Evolutionary conservation across 352 stramenopile genomes (phyloP).

Genomic region (Phytophthora quininea): DNA sequence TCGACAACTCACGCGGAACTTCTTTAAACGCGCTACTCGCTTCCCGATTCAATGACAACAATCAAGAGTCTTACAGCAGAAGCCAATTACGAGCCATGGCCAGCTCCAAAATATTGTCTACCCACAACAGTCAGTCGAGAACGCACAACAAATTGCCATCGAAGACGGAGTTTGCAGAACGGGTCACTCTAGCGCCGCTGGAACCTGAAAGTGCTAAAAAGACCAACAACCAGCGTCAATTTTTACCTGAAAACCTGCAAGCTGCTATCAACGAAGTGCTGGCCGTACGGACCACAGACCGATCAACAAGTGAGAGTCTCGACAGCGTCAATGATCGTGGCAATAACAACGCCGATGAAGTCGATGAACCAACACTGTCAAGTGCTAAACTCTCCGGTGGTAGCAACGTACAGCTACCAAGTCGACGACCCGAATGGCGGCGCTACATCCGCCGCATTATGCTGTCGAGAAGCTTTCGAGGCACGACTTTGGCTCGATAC

Average conservation of each 20-base stretch:
- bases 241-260: constrained; percentile 23
- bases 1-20: constrained; percentile 4
- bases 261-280: constrained; percentile 27
- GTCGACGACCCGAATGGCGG: constrained; percentile 19
- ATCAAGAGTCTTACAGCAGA: constrained; percentile 27
- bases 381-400: constrained; percentile 12
- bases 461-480: constrained; percentile 30
- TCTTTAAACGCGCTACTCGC: constrained; percentile 22
- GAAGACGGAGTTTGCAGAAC: background rate
- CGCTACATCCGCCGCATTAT: constrained; percentile 31
- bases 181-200: constrained; percentile 14
- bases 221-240: constrained; percentile 4
- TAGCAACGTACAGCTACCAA: constrained; percentile 14
- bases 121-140: constrained; percentile 6
- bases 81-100: constrained; percentile 30
- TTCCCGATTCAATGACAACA: constrained; percentile 17
- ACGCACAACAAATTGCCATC: constrained; percentile 4
- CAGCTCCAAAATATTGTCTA: constrained; percentile 18
- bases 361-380: constrained; percentile 5
- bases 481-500: constrained; percentile 45
- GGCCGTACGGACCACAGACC: constrained; percentile 2
- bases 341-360: constrained; percentile 9
- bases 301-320: constrained; percentile 7
- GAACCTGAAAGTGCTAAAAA: constrained; percentile 17
- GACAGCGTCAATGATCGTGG: constrained; percentile 2